Evolutionary conservation across 2,329 filamentous ascomycete species (phyloP), one percentile per base, ranked within the genome.

Genomic region (Apiospora malaysiana): DNA sequence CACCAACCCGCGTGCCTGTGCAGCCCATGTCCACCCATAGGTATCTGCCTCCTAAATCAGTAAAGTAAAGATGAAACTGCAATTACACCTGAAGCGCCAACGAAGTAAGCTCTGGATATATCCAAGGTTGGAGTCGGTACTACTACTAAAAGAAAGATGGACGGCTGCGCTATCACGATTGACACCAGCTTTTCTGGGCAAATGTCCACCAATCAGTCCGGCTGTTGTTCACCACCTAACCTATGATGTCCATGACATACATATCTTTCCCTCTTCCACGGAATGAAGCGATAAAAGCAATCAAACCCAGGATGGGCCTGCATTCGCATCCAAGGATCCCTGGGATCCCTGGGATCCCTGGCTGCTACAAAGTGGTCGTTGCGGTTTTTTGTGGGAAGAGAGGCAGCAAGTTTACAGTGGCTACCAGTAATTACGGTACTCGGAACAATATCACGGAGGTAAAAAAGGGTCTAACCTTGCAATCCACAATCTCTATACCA

Each of bases 281-380:
- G 51, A 59, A 59, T 59, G 51, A 59, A 59, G 51, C 51, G 51
- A 59, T 21, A 63, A 37, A 63, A 63, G 56, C 56, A 63, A 63
- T 63, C 32, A 63, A 63, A 40, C 37, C 18, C 56, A 63, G 18
- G 27, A 63, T n/a, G 56, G 32, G 32, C 23, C 56, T 63, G 32
- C 56, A 63, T 63, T 21, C 27, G n/a, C 56, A 63, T 59, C 27
- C 27, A 59, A 27, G 51, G 51, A 59, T 59, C 51, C 25, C 51
- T 59, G 51, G 27, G 32, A 37, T 27, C n/a, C n/a, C n/a, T n/a
- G 32, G 32, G 32, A 32, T 32, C 32, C 32, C 32, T 32, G 6
- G 32, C 32, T 32, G 32, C 32, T 32, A 32, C 32, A 6, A 32
- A 16, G 27, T 37, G 51, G 27, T 27, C 27, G 51, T 63, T 63